These are phyloP conservation scores for Solanum clarkiae DNA, from an alignment of 257 asterid genomes.

Conservation along the genomic window DNA sequence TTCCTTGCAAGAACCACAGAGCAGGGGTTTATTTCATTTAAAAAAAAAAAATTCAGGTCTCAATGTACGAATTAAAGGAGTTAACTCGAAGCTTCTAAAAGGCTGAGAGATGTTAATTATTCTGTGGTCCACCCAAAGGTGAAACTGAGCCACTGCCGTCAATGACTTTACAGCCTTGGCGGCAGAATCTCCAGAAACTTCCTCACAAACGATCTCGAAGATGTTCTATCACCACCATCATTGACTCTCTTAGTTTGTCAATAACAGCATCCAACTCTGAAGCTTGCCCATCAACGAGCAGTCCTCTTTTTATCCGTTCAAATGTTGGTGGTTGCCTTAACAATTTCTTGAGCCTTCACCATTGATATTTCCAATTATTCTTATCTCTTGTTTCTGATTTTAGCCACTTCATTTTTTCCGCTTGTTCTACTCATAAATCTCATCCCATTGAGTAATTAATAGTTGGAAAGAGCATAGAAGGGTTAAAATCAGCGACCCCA, in stretches of 20 bases:
- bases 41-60: neutral
- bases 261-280: neutral
- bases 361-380: neutral
- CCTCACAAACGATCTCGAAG: conserved; percentile 1
- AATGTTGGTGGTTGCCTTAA: neutral
- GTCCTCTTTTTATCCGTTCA: neutral
- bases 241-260: neutral
- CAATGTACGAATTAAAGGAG: neutral
- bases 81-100: neutral
- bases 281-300: neutral
- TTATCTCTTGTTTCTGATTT: neutral
- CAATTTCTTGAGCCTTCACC: conserved; percentile 13
- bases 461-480: conserved; percentile 1
- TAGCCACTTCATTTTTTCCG: neutral
- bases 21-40: neutral
- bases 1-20: neutral
- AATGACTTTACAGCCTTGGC: conserved; percentile 2
- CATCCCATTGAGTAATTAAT: neutral
- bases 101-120: neutral
- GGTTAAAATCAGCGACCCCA: conserved; percentile 17
- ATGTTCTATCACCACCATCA: neutral
- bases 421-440: neutral
- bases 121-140: neutral
- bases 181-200: conserved; percentile 4
- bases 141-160: neutral